Base-by-base conservation (phyloP, 2,329 filamentous ascomycete species). In the Fusarium siculi region DNA sequence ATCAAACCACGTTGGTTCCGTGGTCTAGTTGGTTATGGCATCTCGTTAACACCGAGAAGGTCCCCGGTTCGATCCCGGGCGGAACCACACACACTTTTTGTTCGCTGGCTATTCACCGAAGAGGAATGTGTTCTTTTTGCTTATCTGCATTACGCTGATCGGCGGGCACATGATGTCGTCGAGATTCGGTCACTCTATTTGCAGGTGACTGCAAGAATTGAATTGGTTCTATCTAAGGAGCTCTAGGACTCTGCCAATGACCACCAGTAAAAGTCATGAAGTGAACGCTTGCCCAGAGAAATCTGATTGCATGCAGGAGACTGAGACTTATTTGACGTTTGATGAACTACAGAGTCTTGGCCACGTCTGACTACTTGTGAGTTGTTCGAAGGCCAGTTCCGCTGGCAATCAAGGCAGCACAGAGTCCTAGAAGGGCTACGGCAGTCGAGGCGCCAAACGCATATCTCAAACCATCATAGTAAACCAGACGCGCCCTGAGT, bases 401-500 rank as follows among this genome's bases (percentile, higher is more conserved):
- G 37, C 71, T 80, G 2, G 80, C 79, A 15, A 80, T 61, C 23
- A 81, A 66, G 21, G 80, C 78, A 7, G 81, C 77, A 25, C 75
- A 54, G 9, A 82, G 68, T 12, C 87, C 88, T 6, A 90, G 72
- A 1, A 81, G 79, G 7, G 87, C 88, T 23, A 90, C 84, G 0
- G 76, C 81, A 0, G 89, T 89, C 2, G 88, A 90, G 1, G 86
- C 85, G 0, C 84, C 82, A 76, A 91, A 91, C 0, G 87, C 87
- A 59, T 88, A 86, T 39, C 82, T 82, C 15, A 92, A 84, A 0
- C 88, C 89, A 19, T 88, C 84, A 59, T 91, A 91, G 73, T 91
- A 92, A 0, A 91, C 88, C 19, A 87, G 77, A 7, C 88, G 84
- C 5, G 87, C 89, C 32, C 85, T 84, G 28, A 88, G 83, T 73